Evolutionary conservation across 2,329 filamentous ascomycete species (phyloP), one percentile per base, ranked within the genome.

Genomic region (Alternaria sp.): DNA sequence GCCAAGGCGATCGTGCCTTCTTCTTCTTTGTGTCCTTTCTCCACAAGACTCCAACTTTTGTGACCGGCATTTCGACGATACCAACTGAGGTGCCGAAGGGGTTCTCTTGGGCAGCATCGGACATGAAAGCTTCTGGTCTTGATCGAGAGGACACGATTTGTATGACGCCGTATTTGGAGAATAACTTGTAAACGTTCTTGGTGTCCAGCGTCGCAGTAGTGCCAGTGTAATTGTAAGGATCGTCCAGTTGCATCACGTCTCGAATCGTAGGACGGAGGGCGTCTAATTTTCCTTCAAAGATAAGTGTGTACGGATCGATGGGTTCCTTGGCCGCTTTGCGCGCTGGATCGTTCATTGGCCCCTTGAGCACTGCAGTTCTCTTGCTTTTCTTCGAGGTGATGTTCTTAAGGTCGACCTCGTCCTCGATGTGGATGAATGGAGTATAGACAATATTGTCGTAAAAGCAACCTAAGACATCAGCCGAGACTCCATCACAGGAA

Each of bases 381-480:
- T 90, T 90, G 58, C 88, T 85, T 77, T 91, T 94, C 69, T 90
- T 87, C 22, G 87, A 85, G 46, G 90, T 83, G 36, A 91, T 90
- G 58, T 89, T 89, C 70, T 91, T 92, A 62, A 92, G 85, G 75
- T 94, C 92, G 28, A 94, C 81, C 70, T 97, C 93, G 74, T 97
- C 94, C 78, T 99, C 95, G 46, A 97, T 93, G 73, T 97, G 93
- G 68, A 99, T 97, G 75, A 99, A 99, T 2, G 95, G 95, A 2
- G 95, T 99, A 77, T 99, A 99, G 59, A 91, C 92, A 50, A 99
- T 97, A 76, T 99, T 99, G 82, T 99, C 95, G 80, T 98, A 99
- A 75, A 99, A 96, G 76, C 94, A 97, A 73, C 93, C 93, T 14
- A 98, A 84, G 43, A 98, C 92, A 67, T 98, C 94, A 67, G 96